Percentiles rank a stretch among this genome's conserved stretches.
These are phyloP conservation scores for Mucor circinelloides DNA, from an alignment of 371 early-diverging fungal genomes.

Conservation along the genomic window DNA sequence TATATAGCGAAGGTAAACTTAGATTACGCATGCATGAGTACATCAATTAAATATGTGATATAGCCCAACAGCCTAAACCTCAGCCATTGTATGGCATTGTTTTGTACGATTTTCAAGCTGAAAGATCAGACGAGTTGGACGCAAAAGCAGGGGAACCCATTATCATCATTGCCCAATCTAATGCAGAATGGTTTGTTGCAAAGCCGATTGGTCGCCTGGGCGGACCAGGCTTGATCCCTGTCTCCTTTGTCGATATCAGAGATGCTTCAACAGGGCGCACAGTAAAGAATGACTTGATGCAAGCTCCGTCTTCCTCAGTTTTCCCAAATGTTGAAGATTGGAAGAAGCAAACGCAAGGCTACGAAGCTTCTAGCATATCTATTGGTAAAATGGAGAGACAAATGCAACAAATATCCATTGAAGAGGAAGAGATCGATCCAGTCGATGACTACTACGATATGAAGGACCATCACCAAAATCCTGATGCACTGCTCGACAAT, in stretches of 20 bases:
- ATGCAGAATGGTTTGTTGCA: slow-evolving; percentile 80
- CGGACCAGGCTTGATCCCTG: slow-evolving; percentile 76
- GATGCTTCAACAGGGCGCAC: slow-evolving; percentile 45
- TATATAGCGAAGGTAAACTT: slow-evolving; percentile 6
- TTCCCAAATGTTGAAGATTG: slow-evolving; percentile 76
- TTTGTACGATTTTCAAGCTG: slow-evolving; percentile 73
- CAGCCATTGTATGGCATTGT: slow-evolving; percentile 62
- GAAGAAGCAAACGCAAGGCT: slow-evolving; percentile 68
- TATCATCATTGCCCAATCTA: slow-evolving; percentile 76
- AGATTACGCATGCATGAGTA: not conserved
- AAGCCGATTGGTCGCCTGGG: slow-evolving; percentile 66
- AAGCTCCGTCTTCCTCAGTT: slow-evolving; percentile 47
- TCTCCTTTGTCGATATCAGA: slow-evolving; percentile 69
- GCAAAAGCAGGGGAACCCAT: slow-evolving; percentile 69
- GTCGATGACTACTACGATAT: slow-evolving; percentile 22
- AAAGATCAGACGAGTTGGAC: slow-evolving; percentile 72
- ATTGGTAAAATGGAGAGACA: slow-evolving; percentile 43
- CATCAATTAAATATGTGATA: not conserved
- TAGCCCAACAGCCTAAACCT: slow-evolving; percentile 4
- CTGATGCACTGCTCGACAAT: slow-evolving; percentile 13
- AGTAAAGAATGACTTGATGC: slow-evolving; percentile 43
- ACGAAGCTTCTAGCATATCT: slow-evolving; percentile 61
- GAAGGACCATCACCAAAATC: slow-evolving; percentile 6
- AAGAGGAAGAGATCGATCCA: slow-evolving; percentile 19
- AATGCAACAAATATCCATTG: slow-evolving; percentile 21